Evolutionary conservation across 257 asterid species (phyloP).

Genomic region (Ilex asprella): DNA sequence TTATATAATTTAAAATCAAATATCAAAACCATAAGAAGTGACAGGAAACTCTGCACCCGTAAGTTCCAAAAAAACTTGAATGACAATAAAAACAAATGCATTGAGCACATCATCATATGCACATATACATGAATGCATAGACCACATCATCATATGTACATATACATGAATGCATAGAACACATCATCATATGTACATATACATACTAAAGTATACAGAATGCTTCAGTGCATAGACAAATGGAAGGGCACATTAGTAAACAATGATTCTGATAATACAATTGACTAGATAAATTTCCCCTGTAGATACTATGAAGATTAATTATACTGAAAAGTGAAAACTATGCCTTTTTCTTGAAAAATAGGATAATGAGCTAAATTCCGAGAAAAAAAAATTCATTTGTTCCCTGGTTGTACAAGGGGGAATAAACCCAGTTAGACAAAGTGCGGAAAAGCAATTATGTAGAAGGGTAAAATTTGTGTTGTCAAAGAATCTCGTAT

Average conservation of each 20-base stretch:
- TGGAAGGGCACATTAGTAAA: neutral
- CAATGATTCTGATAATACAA: neutral
- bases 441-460: too few relatives aligned
- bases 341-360: too few relatives aligned
- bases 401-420: neutral
- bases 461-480: too few relatives aligned
- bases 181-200: neutral
- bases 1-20: slow-evolving; percentile 26
- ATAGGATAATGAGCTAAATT: neutral
- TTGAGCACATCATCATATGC: neutral
- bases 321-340: too few relatives aligned
- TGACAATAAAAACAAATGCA: neutral
- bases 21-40: slow-evolving; percentile 14
- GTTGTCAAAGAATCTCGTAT: too few relatives aligned
- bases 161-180: neutral
- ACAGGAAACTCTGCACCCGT: neutral
- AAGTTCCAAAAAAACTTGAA: too few relatives aligned
- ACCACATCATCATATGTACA: too few relatives aligned
- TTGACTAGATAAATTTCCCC: neutral
- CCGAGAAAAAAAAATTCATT: neutral
- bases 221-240: neutral
- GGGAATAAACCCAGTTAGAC: too few relatives aligned
- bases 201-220: neutral
- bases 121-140: neutral
- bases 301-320: too few relatives aligned